phyloP scores from a whole-genome alignment of 306 rosid genomes.

The Dryas octopetala region DNA sequence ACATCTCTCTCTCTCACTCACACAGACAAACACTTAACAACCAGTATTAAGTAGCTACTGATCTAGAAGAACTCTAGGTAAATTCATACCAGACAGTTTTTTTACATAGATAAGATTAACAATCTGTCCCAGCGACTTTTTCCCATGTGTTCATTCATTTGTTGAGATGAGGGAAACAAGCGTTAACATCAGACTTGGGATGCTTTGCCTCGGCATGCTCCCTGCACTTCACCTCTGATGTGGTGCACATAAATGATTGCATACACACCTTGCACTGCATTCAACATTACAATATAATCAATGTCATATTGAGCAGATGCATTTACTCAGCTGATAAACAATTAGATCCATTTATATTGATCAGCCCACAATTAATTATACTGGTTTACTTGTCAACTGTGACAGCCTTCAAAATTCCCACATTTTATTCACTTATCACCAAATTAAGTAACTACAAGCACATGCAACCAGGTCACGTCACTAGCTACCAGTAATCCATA shows the following conservation, averaged over 20 bases:
- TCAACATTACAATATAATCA: neutral
- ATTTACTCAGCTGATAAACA: neutral
- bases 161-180: constrained; percentile 59
- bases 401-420: neutral
- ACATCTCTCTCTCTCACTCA: neutral
- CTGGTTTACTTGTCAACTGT: too few species aligned
- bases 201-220: constrained; percentile 74
- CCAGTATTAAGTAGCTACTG: constrained; percentile 24
- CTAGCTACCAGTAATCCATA: neutral
- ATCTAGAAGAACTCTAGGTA: constrained; percentile 1
- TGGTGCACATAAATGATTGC: constrained; percentile 70
- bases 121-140: constrained; percentile 20
- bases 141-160: constrained; percentile 31
- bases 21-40: constrained; percentile 25
- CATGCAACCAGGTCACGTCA: neutral
- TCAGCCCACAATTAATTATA: neutral
- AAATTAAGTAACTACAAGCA: neutral
- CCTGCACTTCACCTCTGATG: constrained; percentile 64
- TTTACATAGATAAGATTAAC: constrained; percentile 25
- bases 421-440: neutral
- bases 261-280: constrained; percentile 69
- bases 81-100: constrained; percentile 24
- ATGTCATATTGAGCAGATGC: neutral
- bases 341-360: neutral
- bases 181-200: constrained; percentile 51